Evolutionary conservation across 768 basidiomycete species (phyloP).

Genomic region (Phlegmacium glaucopus): DNA sequence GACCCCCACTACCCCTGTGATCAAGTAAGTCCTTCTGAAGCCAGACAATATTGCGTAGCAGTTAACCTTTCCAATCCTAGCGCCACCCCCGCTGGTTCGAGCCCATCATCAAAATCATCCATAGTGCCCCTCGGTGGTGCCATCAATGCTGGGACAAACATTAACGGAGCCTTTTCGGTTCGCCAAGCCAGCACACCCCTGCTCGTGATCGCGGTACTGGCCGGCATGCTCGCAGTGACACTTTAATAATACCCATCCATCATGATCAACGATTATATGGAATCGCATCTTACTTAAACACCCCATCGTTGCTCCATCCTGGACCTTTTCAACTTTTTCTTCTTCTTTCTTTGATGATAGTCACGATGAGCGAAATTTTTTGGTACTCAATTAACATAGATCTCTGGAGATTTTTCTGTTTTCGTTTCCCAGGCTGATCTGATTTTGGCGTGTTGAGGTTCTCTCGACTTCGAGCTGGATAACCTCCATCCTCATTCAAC

Average conservation of each 20-base stretch:
- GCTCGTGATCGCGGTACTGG: slow-evolving; percentile 38
- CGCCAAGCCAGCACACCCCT: slow-evolving; percentile 40
- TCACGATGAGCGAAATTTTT: slow-evolving; percentile 14
- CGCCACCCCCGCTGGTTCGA: neutral
- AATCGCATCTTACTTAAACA: slow-evolving; percentile 3
- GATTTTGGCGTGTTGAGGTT: slow-evolving; percentile 18
- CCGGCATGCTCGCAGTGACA: slow-evolving; percentile 33
- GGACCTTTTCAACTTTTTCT: slow-evolving; percentile 5
- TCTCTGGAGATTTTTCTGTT: slow-evolving; percentile 23
- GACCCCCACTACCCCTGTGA: neutral
- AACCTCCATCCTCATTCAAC: slow-evolving; percentile 11
- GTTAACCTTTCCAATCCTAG: slow-evolving; percentile 1
- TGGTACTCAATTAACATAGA: slow-evolving; percentile 9
- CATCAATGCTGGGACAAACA: slow-evolving; percentile 39
- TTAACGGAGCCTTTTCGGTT: slow-evolving; percentile 28
- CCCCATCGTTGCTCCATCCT: slow-evolving; percentile 6
- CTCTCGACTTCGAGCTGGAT: slow-evolving; percentile 24
- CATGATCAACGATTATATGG: slow-evolving; percentile 7
- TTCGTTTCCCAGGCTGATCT: slow-evolving; percentile 11
- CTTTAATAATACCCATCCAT: slow-evolving; percentile 32
- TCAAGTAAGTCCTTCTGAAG: no score
- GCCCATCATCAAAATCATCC: neutral
- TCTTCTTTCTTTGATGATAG: slow-evolving; percentile 11
- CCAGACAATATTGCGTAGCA: neutral
- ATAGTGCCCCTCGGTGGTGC: slow-evolving; percentile 37